A percentile compares a stretch with the other conserved stretches of the same genome.
Evolutionary conservation across 2,329 filamentous ascomycete genomes (phyloP).

Genomic region (Diaporthe ilicicola): DNA sequence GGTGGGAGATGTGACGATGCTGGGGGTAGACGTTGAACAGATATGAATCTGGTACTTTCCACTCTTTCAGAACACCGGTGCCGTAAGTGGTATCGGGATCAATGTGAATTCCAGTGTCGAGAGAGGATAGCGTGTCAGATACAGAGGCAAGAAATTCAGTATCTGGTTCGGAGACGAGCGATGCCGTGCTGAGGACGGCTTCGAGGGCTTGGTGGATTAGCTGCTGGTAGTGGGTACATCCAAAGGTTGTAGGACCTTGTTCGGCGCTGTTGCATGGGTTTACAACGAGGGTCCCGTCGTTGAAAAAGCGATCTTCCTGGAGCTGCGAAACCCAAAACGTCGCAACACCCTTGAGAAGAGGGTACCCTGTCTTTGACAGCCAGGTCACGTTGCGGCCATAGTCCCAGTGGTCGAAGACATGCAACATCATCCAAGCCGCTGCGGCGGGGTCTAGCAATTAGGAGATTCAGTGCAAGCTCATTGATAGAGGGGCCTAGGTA

Average conservation of each 20-base stretch:
- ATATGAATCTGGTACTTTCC: slow-evolving; percentile 55
- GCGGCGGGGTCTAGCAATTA: slow-evolving; percentile 48
- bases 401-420: slow-evolving; percentile 65
- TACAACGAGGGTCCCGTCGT: slow-evolving; percentile 61
- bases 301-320: slow-evolving; percentile 56
- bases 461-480: not conserved
- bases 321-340: slow-evolving; percentile 66
- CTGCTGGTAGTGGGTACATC: slow-evolving; percentile 63
- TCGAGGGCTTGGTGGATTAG: slow-evolving; percentile 55
- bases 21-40: slow-evolving; percentile 26
- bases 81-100: slow-evolving; percentile 36
- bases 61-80: slow-evolving; percentile 57
- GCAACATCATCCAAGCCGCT: slow-evolving; percentile 67
- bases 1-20: slow-evolving; percentile 63
- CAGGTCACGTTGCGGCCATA: slow-evolving; percentile 58
- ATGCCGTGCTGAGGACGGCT: slow-evolving; percentile 43
- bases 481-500: fast-evolving
- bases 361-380: slow-evolving; percentile 58
- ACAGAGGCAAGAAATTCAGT: slow-evolving; percentile 46
- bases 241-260: slow-evolving; percentile 62
- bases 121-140: slow-evolving; percentile 49
- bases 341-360: slow-evolving; percentile 60
- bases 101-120: slow-evolving; percentile 61
- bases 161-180: slow-evolving; percentile 39
- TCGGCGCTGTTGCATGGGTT: slow-evolving; percentile 69